Conservation (phyloP, 768 basidiomycete genomes). For the Neoboletus magnificus region DNA sequence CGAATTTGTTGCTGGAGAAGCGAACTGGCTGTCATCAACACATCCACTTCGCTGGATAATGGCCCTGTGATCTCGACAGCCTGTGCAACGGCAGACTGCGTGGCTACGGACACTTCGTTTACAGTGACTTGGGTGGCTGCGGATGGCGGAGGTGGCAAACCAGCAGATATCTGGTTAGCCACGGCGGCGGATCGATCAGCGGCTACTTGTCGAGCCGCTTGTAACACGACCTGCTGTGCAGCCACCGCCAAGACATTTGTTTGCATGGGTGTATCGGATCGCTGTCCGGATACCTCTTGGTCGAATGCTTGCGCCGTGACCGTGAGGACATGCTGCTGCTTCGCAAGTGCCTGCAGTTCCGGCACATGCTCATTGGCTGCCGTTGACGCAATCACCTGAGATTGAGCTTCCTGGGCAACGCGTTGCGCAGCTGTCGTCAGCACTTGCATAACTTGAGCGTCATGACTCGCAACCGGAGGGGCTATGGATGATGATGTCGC, state of each 20-base stretch:
- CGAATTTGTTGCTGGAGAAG: constrained; percentile 46
- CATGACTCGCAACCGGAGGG: constrained; percentile 42
- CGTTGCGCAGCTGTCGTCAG: constrained; percentile 74
- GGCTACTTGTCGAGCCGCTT: constrained; percentile 63
- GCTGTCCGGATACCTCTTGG: constrained; percentile 57
- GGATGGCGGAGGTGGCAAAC: constrained; percentile 32
- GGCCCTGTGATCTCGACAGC: constrained; percentile 77
- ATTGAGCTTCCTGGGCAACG: constrained; percentile 70
- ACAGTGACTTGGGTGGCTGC: constrained; percentile 47
- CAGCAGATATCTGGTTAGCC: constrained; percentile 39
- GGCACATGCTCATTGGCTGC: constrained; percentile 43
- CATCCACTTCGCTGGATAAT: constrained; percentile 74
- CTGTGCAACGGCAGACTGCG: constrained; percentile 77
- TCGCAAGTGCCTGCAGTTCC: constrained; percentile 66
- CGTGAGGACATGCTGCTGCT: constrained; percentile 77
- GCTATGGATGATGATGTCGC: constrained; percentile 24
- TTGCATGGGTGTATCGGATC: constrained; percentile 44
- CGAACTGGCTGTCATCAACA: constrained; percentile 66
- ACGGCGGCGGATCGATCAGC: constrained; percentile 48
- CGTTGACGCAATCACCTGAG: constrained; percentile 56
- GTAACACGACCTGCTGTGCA: constrained; percentile 77
- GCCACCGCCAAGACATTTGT: constrained; percentile 64
- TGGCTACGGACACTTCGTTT: constrained; percentile 55
- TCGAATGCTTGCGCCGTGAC: constrained; percentile 74
- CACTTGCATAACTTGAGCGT: constrained; percentile 75